Conservation (phyloP, 2,329 filamentous ascomycete genomes). For the Fusarium anguioides region DNA sequence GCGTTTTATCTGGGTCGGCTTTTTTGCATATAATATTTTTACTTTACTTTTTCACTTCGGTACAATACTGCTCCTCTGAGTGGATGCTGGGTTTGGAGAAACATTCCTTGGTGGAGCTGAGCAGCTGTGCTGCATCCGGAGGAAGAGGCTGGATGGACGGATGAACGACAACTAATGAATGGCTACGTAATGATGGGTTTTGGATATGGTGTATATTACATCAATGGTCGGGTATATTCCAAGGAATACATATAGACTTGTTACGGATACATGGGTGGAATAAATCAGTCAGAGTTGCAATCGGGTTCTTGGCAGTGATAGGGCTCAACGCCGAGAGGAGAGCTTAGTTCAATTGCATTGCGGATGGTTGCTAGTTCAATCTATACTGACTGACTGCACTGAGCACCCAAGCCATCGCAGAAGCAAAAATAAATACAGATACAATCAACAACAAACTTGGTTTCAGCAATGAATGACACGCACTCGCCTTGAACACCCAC, state of each 20-base stretch:
- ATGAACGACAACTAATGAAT: conserved; percentile 40
- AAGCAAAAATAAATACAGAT: not conserved
- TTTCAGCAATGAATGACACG: not conserved
- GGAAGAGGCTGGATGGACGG: conserved; percentile 13
- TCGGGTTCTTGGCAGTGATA: not conserved
- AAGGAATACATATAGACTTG: conserved; percentile 19
- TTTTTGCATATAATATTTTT: conserved; percentile 27
- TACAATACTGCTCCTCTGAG: not conserved
- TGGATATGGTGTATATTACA: conserved; percentile 12
- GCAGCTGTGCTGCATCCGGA: conserved; percentile 29
- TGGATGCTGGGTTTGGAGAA: conserved; percentile 22
- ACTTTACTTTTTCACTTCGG: not conserved
- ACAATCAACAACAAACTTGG: conserved; percentile 6
- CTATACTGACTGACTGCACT: not conserved
- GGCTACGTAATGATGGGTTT: conserved; percentile 32
- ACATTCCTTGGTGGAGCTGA: conserved; percentile 16
- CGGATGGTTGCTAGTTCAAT: not conserved
- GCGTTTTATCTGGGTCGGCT: conserved; percentile 42
- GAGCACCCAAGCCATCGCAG: not conserved
- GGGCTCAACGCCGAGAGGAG: not conserved
- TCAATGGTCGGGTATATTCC: conserved; percentile 9
- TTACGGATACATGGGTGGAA: not conserved
- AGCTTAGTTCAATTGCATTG: not conserved
- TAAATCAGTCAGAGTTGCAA: conserved; percentile 10
- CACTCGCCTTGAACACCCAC: conserved; percentile 5